Percentiles rank a stretch among this genome's conserved stretches.
Conservation (phyloP, 768 basidiomycete species). For the Pleurotus sapidus region DNA sequence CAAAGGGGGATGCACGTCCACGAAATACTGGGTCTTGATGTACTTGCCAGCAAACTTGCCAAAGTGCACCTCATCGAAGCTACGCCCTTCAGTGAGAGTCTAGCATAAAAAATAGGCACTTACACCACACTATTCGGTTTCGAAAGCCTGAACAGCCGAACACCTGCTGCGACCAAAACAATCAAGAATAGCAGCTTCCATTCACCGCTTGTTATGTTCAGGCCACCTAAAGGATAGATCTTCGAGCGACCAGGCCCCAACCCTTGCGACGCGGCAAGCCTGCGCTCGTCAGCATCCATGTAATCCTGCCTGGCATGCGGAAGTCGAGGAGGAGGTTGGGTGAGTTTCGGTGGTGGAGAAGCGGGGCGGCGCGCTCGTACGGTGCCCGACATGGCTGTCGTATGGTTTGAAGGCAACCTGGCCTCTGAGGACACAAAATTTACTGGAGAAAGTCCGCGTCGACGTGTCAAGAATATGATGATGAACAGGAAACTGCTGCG, state of each 20-base stretch:
- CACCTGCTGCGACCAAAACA: constrained; percentile 66
- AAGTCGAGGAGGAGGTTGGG: constrained; percentile 49
- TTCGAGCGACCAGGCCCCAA: constrained; percentile 49
- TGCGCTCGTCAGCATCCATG: constrained; percentile 71
- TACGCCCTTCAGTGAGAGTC: constrained; percentile 23
- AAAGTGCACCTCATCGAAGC: constrained; percentile 98
- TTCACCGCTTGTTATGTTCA: constrained; percentile 67
- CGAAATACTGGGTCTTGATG: constrained; percentile 87
- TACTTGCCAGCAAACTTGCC: constrained; percentile 96
- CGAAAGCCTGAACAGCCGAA: constrained; percentile 84
- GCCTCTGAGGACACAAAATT: neutral
- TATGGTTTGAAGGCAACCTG: constrained; percentile 4
- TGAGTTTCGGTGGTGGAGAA: constrained; percentile 56
- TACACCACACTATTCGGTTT: constrained; percentile 92
- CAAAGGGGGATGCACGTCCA: constrained; percentile 96
- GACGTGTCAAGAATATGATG: constrained; percentile 2
- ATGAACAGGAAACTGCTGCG: neutral
- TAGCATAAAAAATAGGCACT: constrained; percentile 29
- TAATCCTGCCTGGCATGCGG: constrained; percentile 63
- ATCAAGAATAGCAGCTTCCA: constrained; percentile 71
- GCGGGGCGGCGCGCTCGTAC: constrained; percentile 69
- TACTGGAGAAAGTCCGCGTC: neutral
- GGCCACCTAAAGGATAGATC: constrained; percentile 51
- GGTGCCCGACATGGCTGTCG: constrained; percentile 37
- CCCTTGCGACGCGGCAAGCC: constrained; percentile 68